phyloP scores from a whole-genome alignment of 1,284 basidiomycete species.

The Stygiomarasmius scandens region DNA sequence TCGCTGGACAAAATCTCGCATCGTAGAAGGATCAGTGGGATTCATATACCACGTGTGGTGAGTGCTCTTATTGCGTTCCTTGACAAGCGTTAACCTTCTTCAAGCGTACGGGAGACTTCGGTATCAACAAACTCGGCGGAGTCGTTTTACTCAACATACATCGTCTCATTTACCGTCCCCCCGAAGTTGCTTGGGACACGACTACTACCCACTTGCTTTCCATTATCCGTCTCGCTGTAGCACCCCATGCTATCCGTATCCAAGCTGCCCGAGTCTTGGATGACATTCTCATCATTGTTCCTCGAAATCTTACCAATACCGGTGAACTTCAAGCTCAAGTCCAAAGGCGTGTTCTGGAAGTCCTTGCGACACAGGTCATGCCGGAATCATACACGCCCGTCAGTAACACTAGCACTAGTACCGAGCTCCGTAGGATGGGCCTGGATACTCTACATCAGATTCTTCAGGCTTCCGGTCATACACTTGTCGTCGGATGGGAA shows the following conservation, averaged over 20 bases:
- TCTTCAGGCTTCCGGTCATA: constrained; percentile 89
- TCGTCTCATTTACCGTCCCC: constrained; percentile 78
- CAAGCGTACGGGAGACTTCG: constrained; percentile 82
- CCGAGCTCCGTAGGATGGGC: constrained; percentile 85
- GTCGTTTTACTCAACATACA: constrained; percentile 84
- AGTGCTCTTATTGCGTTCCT: constrained; percentile 44
- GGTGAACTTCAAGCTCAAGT: constrained; percentile 69
- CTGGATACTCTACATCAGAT: constrained; percentile 89
- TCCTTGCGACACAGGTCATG: constrained; percentile 80
- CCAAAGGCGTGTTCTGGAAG: constrained; percentile 82
- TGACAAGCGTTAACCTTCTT: background rate
- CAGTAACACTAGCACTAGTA: constrained; percentile 46
- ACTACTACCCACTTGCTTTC: constrained; percentile 80
- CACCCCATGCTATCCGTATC: constrained; percentile 79
- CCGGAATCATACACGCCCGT: constrained; percentile 42
- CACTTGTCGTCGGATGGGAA: constrained; percentile 89
- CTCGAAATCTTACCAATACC: constrained; percentile 64
- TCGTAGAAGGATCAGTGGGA: constrained; percentile 81
- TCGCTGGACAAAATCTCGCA: constrained; percentile 43
- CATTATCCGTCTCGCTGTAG: constrained; percentile 66
- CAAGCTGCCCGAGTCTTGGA: constrained; percentile 89
- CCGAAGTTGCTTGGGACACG: constrained; percentile 85
- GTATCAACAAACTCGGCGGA: constrained; percentile 81
- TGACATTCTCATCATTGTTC: constrained; percentile 74
- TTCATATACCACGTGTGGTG: constrained; percentile 76